A percentile compares a stretch with the other conserved stretches of the same genome.
phyloP scores from a whole-genome alignment of 1,284 basidiomycete genomes.

The Pulveroboletus ridleyi region DNA sequence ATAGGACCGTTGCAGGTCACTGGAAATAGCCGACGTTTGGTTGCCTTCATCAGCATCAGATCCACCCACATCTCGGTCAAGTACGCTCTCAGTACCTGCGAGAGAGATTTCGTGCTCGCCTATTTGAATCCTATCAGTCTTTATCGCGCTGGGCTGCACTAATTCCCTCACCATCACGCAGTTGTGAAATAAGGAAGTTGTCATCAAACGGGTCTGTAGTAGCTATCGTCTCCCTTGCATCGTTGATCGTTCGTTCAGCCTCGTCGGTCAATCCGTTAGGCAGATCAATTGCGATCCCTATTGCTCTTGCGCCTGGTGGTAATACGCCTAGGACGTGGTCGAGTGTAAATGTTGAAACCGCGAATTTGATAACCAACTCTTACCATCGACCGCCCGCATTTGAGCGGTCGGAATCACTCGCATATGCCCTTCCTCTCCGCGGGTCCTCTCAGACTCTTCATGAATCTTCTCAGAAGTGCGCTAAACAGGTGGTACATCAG shows the following conservation, averaged over 20 bases:
- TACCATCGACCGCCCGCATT: conserved; percentile 10
- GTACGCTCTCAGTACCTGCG: conserved; percentile 8
- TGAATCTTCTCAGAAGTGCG: conserved; percentile 22
- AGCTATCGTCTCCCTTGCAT: conserved; percentile 12
- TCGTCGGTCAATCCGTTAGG: conserved; percentile 1
- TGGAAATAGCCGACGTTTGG: background rate
- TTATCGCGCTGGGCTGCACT: background rate
- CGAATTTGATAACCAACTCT: background rate
- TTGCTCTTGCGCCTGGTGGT: background rate
- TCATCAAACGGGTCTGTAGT: conserved; percentile 14
- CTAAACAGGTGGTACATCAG: conserved; percentile 6
- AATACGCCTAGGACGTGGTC: conserved; percentile 1
- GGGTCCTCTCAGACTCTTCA: too few species aligned
- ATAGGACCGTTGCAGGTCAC: background rate
- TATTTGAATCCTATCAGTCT: conserved; percentile 9
- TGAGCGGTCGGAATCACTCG: conserved; percentile 8
- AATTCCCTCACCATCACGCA: conserved; percentile 19
- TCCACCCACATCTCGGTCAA: conserved; percentile 4
- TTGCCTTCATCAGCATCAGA: background rate
- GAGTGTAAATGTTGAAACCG: background rate
- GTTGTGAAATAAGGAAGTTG: conserved; percentile 13
- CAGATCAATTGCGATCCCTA: conserved; percentile 1
- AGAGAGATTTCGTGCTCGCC: conserved; percentile 20
- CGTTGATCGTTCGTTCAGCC: conserved; percentile 9
- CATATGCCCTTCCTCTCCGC: background rate